Percentiles rank a stretch among this genome's conserved stretches.
Evolutionary conservation across 805 yeast species (phyloP).

Genomic region (Ascoidea asiatica): DNA sequence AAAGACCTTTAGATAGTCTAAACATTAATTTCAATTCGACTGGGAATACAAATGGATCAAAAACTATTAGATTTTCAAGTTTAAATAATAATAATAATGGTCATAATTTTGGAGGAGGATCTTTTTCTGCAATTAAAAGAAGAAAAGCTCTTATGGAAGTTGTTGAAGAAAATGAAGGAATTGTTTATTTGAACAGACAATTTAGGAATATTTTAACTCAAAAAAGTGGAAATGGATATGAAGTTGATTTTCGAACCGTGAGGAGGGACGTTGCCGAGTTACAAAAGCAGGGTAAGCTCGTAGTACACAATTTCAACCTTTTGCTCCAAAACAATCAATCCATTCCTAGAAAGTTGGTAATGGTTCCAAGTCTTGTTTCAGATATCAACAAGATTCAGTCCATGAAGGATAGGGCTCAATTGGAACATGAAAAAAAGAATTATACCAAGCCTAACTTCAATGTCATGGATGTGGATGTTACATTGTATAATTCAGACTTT

Average conservation of each 20-base stretch:
- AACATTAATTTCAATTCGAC: too few species aligned
- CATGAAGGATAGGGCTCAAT: neutral
- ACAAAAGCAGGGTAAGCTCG: neutral
- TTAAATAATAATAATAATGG: too few species aligned
- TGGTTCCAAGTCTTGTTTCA: neutral
- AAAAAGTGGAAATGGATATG: neutral
- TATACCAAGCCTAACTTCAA: neutral
- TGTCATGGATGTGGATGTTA: neutral
- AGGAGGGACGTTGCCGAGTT: neutral
- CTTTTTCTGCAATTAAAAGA: neutral
- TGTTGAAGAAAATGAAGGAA: neutral
- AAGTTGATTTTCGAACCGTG: neutral
- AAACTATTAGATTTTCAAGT: too few species aligned
- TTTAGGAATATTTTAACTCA: neutral
- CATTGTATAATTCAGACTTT: too few species aligned
- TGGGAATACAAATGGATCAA: too few species aligned
- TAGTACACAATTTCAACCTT: neutral
- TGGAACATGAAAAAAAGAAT: neutral
- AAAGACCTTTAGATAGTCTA: too few species aligned
- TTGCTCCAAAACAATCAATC: neutral
- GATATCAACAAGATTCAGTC: neutral
- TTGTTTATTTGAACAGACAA: too few species aligned
- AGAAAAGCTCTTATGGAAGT: neutral
- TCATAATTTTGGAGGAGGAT: neutral
- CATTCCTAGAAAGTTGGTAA: too few species aligned